Evolutionary conservation across 768 basidiomycete species (phyloP).

Genomic region (Bullera alba): DNA sequence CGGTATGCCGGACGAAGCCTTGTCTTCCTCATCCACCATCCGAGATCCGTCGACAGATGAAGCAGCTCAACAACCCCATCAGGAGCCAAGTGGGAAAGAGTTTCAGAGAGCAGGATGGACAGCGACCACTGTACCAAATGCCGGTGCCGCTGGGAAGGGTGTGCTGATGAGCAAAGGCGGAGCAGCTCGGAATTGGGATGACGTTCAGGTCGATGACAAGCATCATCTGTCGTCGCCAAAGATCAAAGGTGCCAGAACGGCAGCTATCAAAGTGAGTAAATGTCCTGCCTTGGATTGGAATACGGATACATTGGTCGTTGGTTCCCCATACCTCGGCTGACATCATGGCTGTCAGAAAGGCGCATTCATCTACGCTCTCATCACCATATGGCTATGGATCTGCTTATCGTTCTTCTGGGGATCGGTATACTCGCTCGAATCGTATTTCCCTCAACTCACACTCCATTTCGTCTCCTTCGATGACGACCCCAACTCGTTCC

Average conservation of each 20-base stretch:
- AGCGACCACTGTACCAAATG: constrained; percentile 4
- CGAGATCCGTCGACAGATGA: no score
- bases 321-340: background rate
- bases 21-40: no score
- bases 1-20: no score
- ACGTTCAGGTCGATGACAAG: constrained; percentile 7
- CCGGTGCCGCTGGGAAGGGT: constrained; percentile 9
- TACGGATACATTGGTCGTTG: no score
- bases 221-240: constrained; percentile 2
- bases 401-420: constrained; percentile 39
- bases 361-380: constrained; percentile 7
- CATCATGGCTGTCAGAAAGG: constrained; percentile 10
- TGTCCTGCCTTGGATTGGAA: background rate
- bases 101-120: constrained; percentile 9
- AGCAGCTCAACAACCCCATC: no score
- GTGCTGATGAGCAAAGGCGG: constrained; percentile 2
- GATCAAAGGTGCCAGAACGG: constrained; percentile 10
- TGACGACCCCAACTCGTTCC: constrained; percentile 14
- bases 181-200: constrained; percentile 1
- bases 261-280: constrained; percentile 14
- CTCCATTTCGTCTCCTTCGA: constrained; percentile 43
- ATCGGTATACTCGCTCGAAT: constrained; percentile 18
- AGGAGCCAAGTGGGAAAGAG: no score
- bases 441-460: constrained; percentile 27
- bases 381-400: constrained; percentile 27